Evolutionary conservation across 2,329 filamentous ascomycete species (phyloP).

Genomic region (Apiospora sp.): DNA sequence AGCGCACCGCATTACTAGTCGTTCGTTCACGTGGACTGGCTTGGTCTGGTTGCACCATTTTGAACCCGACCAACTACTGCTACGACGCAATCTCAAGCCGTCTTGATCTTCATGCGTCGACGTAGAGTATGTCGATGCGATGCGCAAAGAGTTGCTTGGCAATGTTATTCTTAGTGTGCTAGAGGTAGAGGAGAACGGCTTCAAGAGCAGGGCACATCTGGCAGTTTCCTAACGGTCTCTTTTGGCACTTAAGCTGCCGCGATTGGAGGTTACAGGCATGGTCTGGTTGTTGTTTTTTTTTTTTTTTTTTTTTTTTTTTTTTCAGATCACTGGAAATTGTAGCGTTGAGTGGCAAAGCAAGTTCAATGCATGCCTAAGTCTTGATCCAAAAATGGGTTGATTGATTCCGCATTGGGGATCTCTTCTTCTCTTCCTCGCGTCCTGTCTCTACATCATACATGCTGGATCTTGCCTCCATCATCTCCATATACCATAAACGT

Average conservation of each 20-base stretch:
- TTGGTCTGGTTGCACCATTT: background rate
- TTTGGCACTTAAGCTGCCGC: background rate
- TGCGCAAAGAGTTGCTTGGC: background rate
- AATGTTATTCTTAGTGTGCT: background rate
- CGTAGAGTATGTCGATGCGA: background rate
- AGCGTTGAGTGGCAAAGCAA: background rate
- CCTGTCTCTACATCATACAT: conserved; percentile 17
- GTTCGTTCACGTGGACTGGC: background rate
- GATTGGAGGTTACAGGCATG: background rate
- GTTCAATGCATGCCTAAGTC: background rate
- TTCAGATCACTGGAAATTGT: background rate
- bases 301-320: background rate
- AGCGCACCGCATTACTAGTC: background rate
- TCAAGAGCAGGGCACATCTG: background rate
- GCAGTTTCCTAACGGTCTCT: background rate
- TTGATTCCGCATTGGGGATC: background rate
- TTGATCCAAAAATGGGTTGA: conserved; percentile 2
- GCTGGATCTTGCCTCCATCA: background rate
- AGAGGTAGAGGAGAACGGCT: background rate
- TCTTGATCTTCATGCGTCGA: background rate
- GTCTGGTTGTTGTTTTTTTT: background rate
- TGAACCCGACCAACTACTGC: background rate
- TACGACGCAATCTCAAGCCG: background rate
- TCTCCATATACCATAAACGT: conserved; percentile 4
- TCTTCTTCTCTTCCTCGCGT: conserved; percentile 1